Base-by-base conservation (phyloP, 2,329 filamentous ascomycete species). In the Ascomycota sp. region DNA sequence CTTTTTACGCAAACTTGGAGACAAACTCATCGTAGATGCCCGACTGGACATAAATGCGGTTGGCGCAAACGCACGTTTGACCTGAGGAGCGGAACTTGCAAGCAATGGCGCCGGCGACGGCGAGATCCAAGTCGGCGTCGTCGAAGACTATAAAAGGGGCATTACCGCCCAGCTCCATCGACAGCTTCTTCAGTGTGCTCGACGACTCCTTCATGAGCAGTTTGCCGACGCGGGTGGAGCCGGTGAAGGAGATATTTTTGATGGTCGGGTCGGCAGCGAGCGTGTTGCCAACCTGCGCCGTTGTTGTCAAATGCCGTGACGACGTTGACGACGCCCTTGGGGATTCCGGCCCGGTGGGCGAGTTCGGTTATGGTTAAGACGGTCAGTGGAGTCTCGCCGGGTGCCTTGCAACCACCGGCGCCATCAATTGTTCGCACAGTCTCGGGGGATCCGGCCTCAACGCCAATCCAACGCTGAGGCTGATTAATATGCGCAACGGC, bases 91-190 rank as follows among this genome's bases (percentile, higher is more conserved):
- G 77, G 69, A 95, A 95, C 53, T 95, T 98, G 44, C 71, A 85
- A 17, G 74, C 59, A 31, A 95, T 68, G 28, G 83, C 83, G 19
- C 85, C 86, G 0, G 70, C 58, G 1, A 95, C 82, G 3, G 89
- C 89, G 4, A 61, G 57, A 34, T 94, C 85, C 13, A 95, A 57
- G 46, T 95, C 81, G 13, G 86, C 80, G 45, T 95, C 86, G 45
- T 95, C 83, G 46, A 95, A 95, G 22, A 95, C 82, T 40, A 95
- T 94, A 49, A 94, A 92, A 2, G 86, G 86, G 0, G 86, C 80
- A 50, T 95, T 95, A 28, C 86, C 89, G 32, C 86, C 86, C 1
- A 95, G 75, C 50, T 95, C 86, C 50, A 93, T 78, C 0, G 80
- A 89, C 25, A 74, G 49, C 40, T 72, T 67, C 65, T 95, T 95